Base-by-base conservation (phyloP, 225 moss, liverwort and hornwort species). In the Marchantia polymorpha region DNA sequence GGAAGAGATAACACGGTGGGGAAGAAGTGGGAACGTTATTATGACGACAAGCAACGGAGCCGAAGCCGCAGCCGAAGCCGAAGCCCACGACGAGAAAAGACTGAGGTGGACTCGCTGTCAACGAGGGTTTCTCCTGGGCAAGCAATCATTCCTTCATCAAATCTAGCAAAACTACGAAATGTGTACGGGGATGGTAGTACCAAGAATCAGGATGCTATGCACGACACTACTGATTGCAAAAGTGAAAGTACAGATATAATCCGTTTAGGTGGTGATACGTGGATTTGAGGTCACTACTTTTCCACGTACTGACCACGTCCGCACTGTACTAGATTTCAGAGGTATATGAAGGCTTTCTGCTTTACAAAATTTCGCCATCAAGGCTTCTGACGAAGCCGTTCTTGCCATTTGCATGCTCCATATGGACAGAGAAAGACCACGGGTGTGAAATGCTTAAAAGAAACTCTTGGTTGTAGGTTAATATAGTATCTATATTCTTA, bases 41-140 rank as follows among this genome's bases (percentile, higher is more conserved):
- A 89, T 69, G 84, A 84, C 72, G 83, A 85, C 60, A 29, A 20
- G n/a, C 89, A 85, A 72, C 79, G 84, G 64, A 84, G 84, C 26
- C 85, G 89, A n/a, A 88, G 86, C 79, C 91, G 86, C 61, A 91
- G 91, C 30, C 67, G 67, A 25, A 66, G 66, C 66, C 66, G 66
- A 26, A 67, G 67, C 76, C 94, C 92, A 83, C 72, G 78, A 48
- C 66, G 54, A 61, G 30, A 52, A 8, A 72, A 48, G 50, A 7
- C 71, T 27, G 52, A 53, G 69, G 55, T 0, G 20, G 27, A 31
- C 6, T 19, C 30, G 10, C 50, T 26, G 26, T 17, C 2, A 6
- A 51, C 25, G 72, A 46, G 23, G 78, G 52, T 30, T 15, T 50
- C 51, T 59, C 56, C 10, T 23, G 49, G 7, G 65, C 25, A 47